Evolutionary conservation across 768 basidiomycete genomes (phyloP).

Genomic region (Lepiota subincarnata): DNA sequence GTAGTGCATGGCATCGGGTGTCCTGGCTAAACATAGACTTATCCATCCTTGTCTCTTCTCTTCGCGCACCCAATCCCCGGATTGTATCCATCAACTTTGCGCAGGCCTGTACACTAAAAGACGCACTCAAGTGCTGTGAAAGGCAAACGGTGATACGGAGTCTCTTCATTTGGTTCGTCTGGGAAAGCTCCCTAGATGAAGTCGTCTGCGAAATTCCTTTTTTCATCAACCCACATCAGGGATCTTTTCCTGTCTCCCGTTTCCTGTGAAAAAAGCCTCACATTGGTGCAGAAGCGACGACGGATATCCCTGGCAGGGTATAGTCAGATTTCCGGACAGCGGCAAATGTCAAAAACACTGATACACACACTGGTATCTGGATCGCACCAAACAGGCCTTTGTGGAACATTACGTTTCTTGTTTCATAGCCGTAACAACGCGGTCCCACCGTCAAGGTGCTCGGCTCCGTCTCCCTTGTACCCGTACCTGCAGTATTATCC

Average conservation of each 20-base stretch:
- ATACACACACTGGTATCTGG: not conserved
- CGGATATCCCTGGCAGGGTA: not conserved
- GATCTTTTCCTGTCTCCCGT: not conserved
- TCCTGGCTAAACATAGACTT: not conserved
- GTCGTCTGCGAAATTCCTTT: not conserved
- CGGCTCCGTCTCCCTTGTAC: not conserved
- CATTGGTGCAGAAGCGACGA: not conserved
- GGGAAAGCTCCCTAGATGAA: not conserved
- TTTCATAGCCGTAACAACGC: not conserved
- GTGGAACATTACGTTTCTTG: not conserved
- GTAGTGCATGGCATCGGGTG: not conserved
- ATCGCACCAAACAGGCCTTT: not conserved
- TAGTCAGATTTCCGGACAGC: not conserved
- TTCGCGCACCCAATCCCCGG: not conserved
- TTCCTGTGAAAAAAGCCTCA: not conserved
- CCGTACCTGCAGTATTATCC: not conserved
- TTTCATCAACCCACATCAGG: conserved; percentile 4
- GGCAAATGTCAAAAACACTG: not conserved
- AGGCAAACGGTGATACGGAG: not conserved
- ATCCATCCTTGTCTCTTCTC: not conserved
- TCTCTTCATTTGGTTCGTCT: not conserved
- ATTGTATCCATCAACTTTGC: not conserved
- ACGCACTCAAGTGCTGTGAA: not conserved
- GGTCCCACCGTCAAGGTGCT: not conserved
- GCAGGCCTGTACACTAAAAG: not conserved